Percentiles rank a stretch among this genome's conserved stretches.
Evolutionary conservation across 257 asterid species (phyloP).

Genomic region (Marsdenia floribunda): DNA sequence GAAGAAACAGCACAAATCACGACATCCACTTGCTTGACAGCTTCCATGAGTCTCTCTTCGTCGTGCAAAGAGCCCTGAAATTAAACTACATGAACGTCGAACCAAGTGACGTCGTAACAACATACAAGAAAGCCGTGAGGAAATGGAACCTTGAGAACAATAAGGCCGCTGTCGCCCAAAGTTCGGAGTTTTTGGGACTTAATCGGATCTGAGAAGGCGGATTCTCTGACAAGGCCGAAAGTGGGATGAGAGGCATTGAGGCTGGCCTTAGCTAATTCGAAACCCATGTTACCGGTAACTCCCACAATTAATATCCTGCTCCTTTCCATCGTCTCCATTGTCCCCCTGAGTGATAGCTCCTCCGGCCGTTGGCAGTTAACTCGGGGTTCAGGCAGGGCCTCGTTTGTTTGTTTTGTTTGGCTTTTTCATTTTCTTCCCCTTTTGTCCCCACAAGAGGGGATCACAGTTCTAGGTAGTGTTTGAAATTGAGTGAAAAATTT

Average conservation of each 20-base stretch:
- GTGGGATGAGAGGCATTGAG: conserved; percentile 62
- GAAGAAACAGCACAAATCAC: conserved; percentile 82
- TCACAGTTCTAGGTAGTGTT: no score
- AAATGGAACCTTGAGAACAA: conserved; percentile 38
- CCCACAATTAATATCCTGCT: conserved; percentile 75
- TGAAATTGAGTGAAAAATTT: no score
- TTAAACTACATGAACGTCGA: not conserved
- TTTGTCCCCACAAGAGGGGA: no score
- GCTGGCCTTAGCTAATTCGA: conserved; percentile 74
- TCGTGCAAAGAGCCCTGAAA: conserved; percentile 78
- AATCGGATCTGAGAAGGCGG: conserved; percentile 58
- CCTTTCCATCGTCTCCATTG: conserved; percentile 19
- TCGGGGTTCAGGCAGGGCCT: not conserved
- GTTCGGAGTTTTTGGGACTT: conserved; percentile 47
- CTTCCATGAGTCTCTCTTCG: conserved; percentile 46
- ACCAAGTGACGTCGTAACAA: not conserved
- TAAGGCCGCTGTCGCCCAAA: conserved; percentile 52
- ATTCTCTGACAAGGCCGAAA: conserved; percentile 71
- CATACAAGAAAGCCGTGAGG: conserved; percentile 2
- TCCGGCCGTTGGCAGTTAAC: not conserved
- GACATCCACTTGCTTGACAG: conserved; percentile 64
- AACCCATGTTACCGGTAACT: conserved; percentile 77
- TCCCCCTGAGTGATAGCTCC: not conserved
- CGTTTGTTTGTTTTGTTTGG: not conserved
- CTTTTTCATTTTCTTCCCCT: no score